Percentiles rank a stretch among this genome's conserved stretches.
Evolutionary conservation across 2,329 filamentous ascomycete genomes (phyloP).

Genomic region (Cordyceps pruinosa): DNA sequence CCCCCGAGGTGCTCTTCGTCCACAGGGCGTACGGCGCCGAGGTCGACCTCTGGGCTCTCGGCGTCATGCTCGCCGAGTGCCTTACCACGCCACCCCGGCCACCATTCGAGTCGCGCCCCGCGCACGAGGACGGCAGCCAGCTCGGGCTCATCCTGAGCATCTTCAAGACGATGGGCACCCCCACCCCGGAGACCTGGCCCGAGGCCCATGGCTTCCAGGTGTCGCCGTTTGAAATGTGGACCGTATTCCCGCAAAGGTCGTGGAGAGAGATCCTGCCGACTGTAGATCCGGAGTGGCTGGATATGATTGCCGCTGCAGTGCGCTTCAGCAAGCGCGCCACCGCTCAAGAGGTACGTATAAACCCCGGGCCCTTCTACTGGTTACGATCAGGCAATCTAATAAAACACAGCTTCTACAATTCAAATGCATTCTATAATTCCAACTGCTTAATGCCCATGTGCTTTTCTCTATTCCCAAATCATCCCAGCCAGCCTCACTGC

Average conservation of each 20-base stretch:
- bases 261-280: conserved; percentile 67
- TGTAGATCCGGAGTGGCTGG: conserved; percentile 49
- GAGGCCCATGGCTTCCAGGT: conserved; percentile 60
- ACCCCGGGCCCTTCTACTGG: neutral
- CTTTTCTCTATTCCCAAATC: conserved; percentile 15
- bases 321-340: conserved; percentile 63
- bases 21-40: conserved; percentile 62
- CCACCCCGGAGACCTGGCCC: conserved; percentile 74
- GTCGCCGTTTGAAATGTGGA: conserved; percentile 88
- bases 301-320: conserved; percentile 62
- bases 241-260: conserved; percentile 56
- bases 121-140: conserved; percentile 78
- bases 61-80: conserved; percentile 76
- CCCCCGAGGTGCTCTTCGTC: conserved; percentile 87
- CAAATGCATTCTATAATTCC: conserved; percentile 3
- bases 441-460: conserved; percentile 20
- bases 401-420: neutral
- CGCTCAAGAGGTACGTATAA: conserved; percentile 41
- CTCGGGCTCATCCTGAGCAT: conserved; percentile 85
- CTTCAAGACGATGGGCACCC: conserved; percentile 86
- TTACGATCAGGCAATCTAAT: neutral
- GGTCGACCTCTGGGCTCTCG: conserved; percentile 86
- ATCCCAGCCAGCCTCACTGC: conserved; percentile 15
- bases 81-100: conserved; percentile 47
- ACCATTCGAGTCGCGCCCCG: conserved; percentile 72